Conservation (phyloP, 495 filamentous ascomycete genomes). For the Aspergillus heteromorphus region DNA sequence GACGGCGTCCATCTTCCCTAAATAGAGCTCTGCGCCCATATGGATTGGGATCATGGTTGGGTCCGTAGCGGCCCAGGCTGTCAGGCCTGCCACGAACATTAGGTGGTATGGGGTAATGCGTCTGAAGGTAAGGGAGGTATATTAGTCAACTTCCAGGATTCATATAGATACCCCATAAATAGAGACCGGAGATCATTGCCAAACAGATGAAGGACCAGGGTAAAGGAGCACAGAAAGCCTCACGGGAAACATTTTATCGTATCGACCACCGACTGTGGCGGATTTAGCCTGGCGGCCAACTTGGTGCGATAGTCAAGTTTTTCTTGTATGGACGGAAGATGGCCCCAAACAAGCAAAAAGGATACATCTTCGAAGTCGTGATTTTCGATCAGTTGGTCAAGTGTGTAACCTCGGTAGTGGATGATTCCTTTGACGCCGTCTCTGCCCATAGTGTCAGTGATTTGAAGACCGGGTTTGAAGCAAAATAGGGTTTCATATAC, state of each 20-base stretch:
- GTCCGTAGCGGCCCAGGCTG: background rate
- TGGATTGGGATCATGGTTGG: background rate
- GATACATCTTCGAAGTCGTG: background rate
- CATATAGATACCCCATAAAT: too few relatives aligned
- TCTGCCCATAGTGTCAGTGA: background rate
- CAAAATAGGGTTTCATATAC: background rate
- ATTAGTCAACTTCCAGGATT: too few relatives aligned
- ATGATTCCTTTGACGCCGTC: constrained; percentile 5
- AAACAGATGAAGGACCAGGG: too few relatives aligned
- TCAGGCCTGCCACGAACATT: background rate
- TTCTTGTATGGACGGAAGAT: background rate
- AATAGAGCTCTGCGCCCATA: background rate
- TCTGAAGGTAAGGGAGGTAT: too few relatives aligned
- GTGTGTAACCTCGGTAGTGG: constrained; percentile 2
- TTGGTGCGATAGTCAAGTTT: too few relatives aligned
- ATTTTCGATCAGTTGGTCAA: background rate
- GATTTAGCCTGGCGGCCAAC: too few relatives aligned
- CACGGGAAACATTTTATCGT: too few relatives aligned
- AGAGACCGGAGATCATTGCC: too few relatives aligned
- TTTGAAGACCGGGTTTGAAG: too few relatives aligned
- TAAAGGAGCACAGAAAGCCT: too few relatives aligned
- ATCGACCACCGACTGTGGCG: too few relatives aligned
- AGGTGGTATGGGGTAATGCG: too few relatives aligned
- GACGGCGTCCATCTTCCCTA: background rate
- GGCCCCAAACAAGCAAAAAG: background rate